Evolutionary conservation across 2,329 filamentous ascomycete species (phyloP).

Genomic region (Chrysosporium queenslandicum): DNA sequence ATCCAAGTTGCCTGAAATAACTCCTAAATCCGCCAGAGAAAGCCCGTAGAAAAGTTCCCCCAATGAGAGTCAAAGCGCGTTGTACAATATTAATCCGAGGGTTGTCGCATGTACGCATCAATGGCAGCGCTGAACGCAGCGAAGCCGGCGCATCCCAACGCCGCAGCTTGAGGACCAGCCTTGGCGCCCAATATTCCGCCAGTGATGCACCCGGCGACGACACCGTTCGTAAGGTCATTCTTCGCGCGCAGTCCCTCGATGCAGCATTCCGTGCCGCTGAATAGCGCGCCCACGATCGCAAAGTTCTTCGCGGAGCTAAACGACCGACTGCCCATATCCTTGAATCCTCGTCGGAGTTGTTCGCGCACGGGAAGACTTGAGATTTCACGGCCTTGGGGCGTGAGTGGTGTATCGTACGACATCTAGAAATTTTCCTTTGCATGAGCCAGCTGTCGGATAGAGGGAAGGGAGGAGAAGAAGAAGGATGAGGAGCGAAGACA

Average conservation of each 20-base stretch:
- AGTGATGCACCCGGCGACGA: conserved; percentile 79
- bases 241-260: conserved; percentile 85
- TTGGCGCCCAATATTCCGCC: conserved; percentile 78
- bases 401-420: conserved; percentile 92
- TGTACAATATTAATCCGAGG: conserved; percentile 41
- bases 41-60: conserved; percentile 21
- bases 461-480: neutral
- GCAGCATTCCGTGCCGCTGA: conserved; percentile 86
- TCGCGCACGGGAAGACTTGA: conserved; percentile 65
- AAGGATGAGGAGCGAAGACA: conserved; percentile 26
- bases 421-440: conserved; percentile 60
- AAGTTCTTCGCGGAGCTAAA: conserved; percentile 87
- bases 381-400: conserved; percentile 45
- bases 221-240: conserved; percentile 83
- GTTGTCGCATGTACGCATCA: conserved; percentile 80
- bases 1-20: conserved; percentile 5
- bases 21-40: neutral
- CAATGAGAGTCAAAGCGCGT: neutral
- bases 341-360: conserved; percentile 77
- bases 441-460: conserved; percentile 3
- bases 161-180: conserved; percentile 80
- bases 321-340: conserved; percentile 83
- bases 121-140: conserved; percentile 88
- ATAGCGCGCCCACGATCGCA: conserved; percentile 82
- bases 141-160: conserved; percentile 82